A percentile compares a stretch with the other conserved stretches of the same genome.
Conservation (phyloP, 805 yeast genomes). For the Huiozyma sinensis region DNA sequence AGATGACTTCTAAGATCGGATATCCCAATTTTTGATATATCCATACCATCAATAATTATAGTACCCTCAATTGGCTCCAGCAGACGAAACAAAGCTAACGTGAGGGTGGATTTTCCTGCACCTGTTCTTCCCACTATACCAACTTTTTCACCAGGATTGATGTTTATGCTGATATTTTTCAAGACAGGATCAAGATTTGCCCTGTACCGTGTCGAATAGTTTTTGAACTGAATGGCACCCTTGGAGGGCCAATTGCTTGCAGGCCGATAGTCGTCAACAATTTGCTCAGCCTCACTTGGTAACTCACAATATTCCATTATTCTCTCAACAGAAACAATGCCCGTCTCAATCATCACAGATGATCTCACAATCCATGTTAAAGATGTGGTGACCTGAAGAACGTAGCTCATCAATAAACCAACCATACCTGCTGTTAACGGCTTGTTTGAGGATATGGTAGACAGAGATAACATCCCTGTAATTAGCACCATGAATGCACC, state of each 20-base stretch:
- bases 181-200: slow-evolving; percentile 50
- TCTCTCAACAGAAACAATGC: slow-evolving; percentile 58
- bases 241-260: slow-evolving; percentile 41
- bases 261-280: slow-evolving; percentile 38
- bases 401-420: slow-evolving; percentile 56
- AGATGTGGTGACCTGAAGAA: slow-evolving; percentile 44
- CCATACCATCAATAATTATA: slow-evolving; percentile 44
- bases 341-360: slow-evolving; percentile 54
- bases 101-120: slow-evolving; percentile 59
- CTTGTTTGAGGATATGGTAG: slow-evolving; percentile 29
- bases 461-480: slow-evolving; percentile 38
- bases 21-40: slow-evolving; percentile 41
- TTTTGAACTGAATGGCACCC: slow-evolving; percentile 39
- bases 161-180: slow-evolving; percentile 34
- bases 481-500: slow-evolving; percentile 46
- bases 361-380: slow-evolving; percentile 48
- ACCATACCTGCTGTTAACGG: slow-evolving; percentile 49
- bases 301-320: slow-evolving; percentile 47
- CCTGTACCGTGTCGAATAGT: slow-evolving; percentile 51
- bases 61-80: slow-evolving; percentile 47
- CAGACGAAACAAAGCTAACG: slow-evolving; percentile 50
- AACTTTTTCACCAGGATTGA: slow-evolving; percentile 48
- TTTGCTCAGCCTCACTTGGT: slow-evolving; percentile 36
- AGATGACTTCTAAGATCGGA: slow-evolving; percentile 45
- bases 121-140: slow-evolving; percentile 76